These are phyloP conservation scores for Termitomyces sp. DNA, from an alignment of 768 basidiomycete genomes.

Conservation along the genomic window DNA sequence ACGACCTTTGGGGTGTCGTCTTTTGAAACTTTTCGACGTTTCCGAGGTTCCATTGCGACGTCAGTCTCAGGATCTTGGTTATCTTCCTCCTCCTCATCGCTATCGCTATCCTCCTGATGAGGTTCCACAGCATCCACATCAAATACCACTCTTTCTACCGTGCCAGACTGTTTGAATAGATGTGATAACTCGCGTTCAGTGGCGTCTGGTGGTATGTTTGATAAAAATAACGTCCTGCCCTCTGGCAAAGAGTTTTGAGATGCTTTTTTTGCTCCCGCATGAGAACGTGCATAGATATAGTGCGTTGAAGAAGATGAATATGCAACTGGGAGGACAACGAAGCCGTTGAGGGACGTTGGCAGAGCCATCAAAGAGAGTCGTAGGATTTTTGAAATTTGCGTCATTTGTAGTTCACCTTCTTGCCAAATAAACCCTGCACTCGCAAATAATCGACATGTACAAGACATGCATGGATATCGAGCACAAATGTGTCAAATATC, in stretches of 20 bases:
- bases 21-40: slow-evolving; percentile 37
- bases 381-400: slow-evolving; percentile 1
- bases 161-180: slow-evolving; percentile 77
- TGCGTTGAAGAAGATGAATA: slow-evolving; percentile 52
- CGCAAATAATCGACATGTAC: too few species aligned
- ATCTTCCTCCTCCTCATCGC: slow-evolving; percentile 35
- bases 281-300: slow-evolving; percentile 73
- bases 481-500: background rate
- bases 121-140: slow-evolving; percentile 42
- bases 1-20: slow-evolving; percentile 47
- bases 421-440: slow-evolving; percentile 1
- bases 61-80: slow-evolving; percentile 22
- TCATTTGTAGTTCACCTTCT: background rate
- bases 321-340: slow-evolving; percentile 41
- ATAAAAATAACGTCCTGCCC: slow-evolving; percentile 80
- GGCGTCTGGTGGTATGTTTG: slow-evolving; percentile 86
- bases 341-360: slow-evolving; percentile 37
- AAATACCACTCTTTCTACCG: slow-evolving; percentile 72
- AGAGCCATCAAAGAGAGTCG: slow-evolving; percentile 18
- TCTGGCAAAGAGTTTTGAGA: slow-evolving; percentile 29
- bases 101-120: slow-evolving; percentile 37
- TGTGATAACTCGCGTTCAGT: slow-evolving; percentile 74
- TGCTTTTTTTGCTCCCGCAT: slow-evolving; percentile 46
- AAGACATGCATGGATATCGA: background rate
- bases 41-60: slow-evolving; percentile 30